Evolutionary conservation across 2,329 filamentous ascomycete species (phyloP).

Genomic region (Botryotinia calthae): DNA sequence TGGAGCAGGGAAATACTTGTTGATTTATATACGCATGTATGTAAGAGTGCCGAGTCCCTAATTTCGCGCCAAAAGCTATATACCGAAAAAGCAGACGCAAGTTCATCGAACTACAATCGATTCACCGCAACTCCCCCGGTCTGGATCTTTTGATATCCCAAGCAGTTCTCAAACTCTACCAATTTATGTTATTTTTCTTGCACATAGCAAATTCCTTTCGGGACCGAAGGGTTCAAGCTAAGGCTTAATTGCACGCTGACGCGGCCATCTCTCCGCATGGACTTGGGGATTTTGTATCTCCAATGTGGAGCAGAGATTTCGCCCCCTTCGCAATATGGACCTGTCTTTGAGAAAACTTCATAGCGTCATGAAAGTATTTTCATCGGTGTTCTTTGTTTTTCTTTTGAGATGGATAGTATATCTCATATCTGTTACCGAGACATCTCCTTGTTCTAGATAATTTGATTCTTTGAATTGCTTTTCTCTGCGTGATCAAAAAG

Average conservation of each 20-base stretch:
- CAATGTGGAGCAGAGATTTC: no score
- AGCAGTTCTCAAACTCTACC: background rate
- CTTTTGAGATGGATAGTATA: no score
- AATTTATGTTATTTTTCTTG: background rate
- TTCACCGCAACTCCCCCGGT: background rate
- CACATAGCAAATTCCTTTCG: accelerated
- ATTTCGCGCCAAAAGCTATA: background rate
- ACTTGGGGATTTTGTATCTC: background rate
- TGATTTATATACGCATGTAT: background rate
- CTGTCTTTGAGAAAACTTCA: no score
- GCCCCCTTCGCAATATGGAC: no score
- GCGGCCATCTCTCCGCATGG: background rate
- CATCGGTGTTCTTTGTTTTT: no score
- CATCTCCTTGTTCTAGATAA: no score
- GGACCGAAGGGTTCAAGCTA: no score
- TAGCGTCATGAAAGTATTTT: no score
- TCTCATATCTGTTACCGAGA: no score
- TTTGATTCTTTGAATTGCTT: no score
- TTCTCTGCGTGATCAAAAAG: no score
- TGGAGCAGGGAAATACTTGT: background rate
- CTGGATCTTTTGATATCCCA: background rate
- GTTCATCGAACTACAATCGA: background rate
- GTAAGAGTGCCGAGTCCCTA: background rate
- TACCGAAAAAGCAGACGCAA: background rate
- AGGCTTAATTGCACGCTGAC: background rate